Conservation (phyloP, 768 basidiomycete genomes). For the Fistulinella prunicolor region DNA sequence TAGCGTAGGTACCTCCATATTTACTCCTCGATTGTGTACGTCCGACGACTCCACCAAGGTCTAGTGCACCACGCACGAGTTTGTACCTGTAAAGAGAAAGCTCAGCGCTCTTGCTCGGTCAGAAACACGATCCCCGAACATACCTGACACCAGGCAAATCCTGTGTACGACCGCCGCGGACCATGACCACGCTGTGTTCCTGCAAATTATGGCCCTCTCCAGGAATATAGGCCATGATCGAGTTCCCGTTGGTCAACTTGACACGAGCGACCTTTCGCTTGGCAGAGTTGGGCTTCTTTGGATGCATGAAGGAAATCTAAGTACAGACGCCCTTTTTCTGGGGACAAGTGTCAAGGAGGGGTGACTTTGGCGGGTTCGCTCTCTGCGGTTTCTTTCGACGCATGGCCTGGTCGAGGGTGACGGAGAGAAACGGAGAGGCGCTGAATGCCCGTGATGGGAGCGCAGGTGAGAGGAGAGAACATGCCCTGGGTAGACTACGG, state of each 20-base stretch:
- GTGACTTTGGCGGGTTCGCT: constrained; percentile 54
- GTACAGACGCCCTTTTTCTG: constrained; percentile 93
- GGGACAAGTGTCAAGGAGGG: constrained; percentile 73
- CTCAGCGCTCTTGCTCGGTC: neutral
- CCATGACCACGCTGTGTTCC: constrained; percentile 93
- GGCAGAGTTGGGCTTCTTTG: constrained; percentile 98
- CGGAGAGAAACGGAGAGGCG: constrained; percentile 50
- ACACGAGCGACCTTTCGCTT: constrained; percentile 96
- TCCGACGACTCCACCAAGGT: constrained; percentile 87
- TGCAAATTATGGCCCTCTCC: constrained; percentile 98
- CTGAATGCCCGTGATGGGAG: constrained; percentile 55
- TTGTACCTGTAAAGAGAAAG: constrained; percentile 67
- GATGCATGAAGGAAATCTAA: constrained; percentile 74
- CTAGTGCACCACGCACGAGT: constrained; percentile 87
- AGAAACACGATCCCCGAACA: constrained; percentile 21
- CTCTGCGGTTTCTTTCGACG: constrained; percentile 63
- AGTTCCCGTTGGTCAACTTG: constrained; percentile 86
- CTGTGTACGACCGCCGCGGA: constrained; percentile 94
- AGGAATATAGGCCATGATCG: constrained; percentile 89
- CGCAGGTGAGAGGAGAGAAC: constrained; percentile 4
- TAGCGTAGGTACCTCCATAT: constrained; percentile 74
- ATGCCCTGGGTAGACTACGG: constrained; percentile 21
- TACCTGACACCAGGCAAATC: constrained; percentile 98
- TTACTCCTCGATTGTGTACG: constrained; percentile 79
- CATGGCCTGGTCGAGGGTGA: constrained; percentile 88